These are phyloP conservation scores for sunflower (Helianthus annuus) DNA, from an alignment of 129 eudicot genomes.

Conservation along the genomic window HanXRQr2.0-SUNRISE NC_035449.2:130437877-130438376, in stretches of 20 bases:
- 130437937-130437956: conserved; percentile 75
- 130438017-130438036: conserved; percentile 31
- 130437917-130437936: conserved; percentile 51
- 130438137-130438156: neutral
- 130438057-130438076: conserved; percentile 22
- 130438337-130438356: conserved; percentile 88
- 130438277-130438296: conserved; percentile 86
- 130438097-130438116: conserved; percentile 36
- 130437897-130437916: conserved; percentile 65
- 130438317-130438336: conserved; percentile 85
- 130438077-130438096: conserved; percentile 33
- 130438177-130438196: neutral
- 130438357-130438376: conserved; percentile 84
- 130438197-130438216: conserved; percentile 16
- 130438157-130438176: conserved; percentile 4
- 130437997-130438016: conserved; percentile 18
- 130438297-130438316: conserved; percentile 88
- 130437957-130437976: conserved; percentile 42
- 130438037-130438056: conserved; percentile 38
- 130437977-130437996: conserved; percentile 13
- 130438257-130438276: conserved; percentile 83
- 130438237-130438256: conserved; percentile 75
- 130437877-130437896: conserved; percentile 49
- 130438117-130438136: conserved; percentile 23
- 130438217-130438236: conserved; percentile 33